Percentiles rank a stretch among this genome's conserved stretches.
These are phyloP conservation scores for Aphanomyces invadans DNA, from an alignment of 352 stramenopile species.

Conservation along the genomic window DNA sequence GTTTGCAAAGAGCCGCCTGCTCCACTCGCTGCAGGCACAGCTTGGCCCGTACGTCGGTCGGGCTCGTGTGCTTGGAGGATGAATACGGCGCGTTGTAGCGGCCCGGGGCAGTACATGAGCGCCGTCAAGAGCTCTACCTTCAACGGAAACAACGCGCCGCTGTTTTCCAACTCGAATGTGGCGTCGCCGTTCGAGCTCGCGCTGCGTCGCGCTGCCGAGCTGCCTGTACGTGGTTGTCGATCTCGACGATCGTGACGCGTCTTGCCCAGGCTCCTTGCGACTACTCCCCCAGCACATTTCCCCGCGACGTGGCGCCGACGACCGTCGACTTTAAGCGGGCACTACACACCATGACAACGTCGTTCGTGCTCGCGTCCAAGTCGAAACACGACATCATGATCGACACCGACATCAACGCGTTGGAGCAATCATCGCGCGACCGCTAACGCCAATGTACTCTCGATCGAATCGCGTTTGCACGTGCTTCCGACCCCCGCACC, in stretches of 20 bases:
- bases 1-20: slow-evolving; percentile 16
- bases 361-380: slow-evolving; percentile 14
- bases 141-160: neutral
- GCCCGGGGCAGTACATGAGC: slow-evolving; percentile 21
- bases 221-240: neutral
- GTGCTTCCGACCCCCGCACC: no score
- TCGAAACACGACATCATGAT: slow-evolving; percentile 19
- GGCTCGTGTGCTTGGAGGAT: neutral
- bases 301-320: neutral
- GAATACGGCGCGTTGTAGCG: neutral
- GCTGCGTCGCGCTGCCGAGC: slow-evolving; percentile 11
- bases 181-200: slow-evolving; percentile 9
- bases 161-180: slow-evolving; percentile 8
- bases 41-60: neutral
- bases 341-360: slow-evolving; percentile 22
- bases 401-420: slow-evolving; percentile 9
- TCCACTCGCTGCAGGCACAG: slow-evolving; percentile 5
- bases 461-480: no score
- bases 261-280: slow-evolving; percentile 15
- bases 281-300: neutral
- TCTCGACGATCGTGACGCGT: neutral
- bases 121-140: neutral
- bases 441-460: neutral
- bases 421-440: neutral
- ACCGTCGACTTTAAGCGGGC: slow-evolving; percentile 18